These are phyloP conservation scores for Trichoderma citrinoviride DNA, from an alignment of 2,329 filamentous ascomycete species.

Conservation along the genomic window DNA sequence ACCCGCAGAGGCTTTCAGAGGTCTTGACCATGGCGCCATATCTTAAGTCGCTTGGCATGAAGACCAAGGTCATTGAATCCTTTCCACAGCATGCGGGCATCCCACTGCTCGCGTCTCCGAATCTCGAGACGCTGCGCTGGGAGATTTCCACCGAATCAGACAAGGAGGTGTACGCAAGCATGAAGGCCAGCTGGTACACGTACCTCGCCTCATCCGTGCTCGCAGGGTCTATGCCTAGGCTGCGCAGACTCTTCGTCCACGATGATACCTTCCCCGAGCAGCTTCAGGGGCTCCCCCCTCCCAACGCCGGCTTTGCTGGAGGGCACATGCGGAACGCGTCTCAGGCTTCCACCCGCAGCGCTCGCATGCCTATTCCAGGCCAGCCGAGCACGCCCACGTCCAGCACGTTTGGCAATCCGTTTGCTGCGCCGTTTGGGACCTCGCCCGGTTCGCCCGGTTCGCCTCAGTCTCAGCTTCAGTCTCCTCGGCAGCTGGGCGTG, in stretches of 20 bases:
- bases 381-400: constrained; percentile 29
- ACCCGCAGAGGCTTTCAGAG: constrained; percentile 57
- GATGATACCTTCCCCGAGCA: constrained; percentile 80
- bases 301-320: constrained; percentile 41
- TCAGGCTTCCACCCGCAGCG: constrained; percentile 28
- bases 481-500: constrained; percentile 30
- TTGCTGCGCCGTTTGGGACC: not conserved
- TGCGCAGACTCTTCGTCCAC: constrained; percentile 79
- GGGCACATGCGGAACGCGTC: constrained; percentile 36
- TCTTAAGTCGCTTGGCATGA: constrained; percentile 57
- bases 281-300: constrained; percentile 69
- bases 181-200: constrained; percentile 68
- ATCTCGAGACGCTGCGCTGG: constrained; percentile 72
- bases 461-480: constrained; percentile 25
- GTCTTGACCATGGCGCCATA: constrained; percentile 57
- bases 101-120: constrained; percentile 64
- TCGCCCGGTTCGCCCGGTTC: constrained; percentile 11
- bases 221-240: constrained; percentile 67
- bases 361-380: constrained; percentile 19
- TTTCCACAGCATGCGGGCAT: constrained; percentile 48
- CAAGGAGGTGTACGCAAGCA: constrained; percentile 55
- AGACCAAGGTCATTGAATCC: constrained; percentile 48
- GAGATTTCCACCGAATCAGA: constrained; percentile 68
- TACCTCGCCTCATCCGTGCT: constrained; percentile 85
- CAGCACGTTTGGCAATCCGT: constrained; percentile 25